A percentile compares a stretch with the other conserved stretches of the same genome.
Evolutionary conservation across 106 monocot species (phyloP).

Genomic region (Amphibolis antarctica): DNA sequence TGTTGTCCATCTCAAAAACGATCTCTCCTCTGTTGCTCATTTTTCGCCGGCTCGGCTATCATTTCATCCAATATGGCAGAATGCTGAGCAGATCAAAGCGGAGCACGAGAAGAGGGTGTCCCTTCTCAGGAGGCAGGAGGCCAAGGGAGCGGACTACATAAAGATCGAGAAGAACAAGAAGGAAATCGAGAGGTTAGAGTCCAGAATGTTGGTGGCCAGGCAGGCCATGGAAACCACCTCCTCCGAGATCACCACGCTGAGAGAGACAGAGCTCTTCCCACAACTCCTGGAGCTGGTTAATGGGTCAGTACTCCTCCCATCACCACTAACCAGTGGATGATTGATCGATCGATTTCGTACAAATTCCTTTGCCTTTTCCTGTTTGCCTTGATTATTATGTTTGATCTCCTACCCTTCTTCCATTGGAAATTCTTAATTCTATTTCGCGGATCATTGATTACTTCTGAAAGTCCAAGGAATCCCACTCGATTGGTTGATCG

Average conservation of each 20-base stretch:
- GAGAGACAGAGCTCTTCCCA: conserved; percentile 82
- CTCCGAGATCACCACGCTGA: conserved; percentile 62
- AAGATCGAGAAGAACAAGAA: conserved; percentile 87
- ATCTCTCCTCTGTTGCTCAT: too few species aligned
- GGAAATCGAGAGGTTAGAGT: conserved; percentile 75
- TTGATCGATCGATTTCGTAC: not conserved
- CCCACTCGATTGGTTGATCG: too few species aligned
- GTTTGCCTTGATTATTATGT: too few species aligned
- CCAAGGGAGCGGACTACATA: conserved; percentile 46
- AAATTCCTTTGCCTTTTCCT: too few species aligned
- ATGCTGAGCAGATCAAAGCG: conserved; percentile 27
- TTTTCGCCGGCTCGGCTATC: too few species aligned
- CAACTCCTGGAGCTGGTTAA: conserved; percentile 75
- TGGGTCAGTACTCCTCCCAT: conserved; percentile 32
- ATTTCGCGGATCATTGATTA: too few species aligned
- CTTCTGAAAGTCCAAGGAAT: too few species aligned
- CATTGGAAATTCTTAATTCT: too few species aligned
- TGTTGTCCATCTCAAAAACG: too few species aligned
- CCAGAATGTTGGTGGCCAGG: conserved; percentile 58
- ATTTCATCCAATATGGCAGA: conserved; percentile 25
- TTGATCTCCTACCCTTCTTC: too few species aligned
- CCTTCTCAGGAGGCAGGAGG: conserved; percentile 45
- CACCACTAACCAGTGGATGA: not conserved
- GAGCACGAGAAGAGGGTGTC: conserved; percentile 57
- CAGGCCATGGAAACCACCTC: conserved; percentile 89